Conservation (phyloP, 306 rosid genomes). For the Mimosa pudica region DNA sequence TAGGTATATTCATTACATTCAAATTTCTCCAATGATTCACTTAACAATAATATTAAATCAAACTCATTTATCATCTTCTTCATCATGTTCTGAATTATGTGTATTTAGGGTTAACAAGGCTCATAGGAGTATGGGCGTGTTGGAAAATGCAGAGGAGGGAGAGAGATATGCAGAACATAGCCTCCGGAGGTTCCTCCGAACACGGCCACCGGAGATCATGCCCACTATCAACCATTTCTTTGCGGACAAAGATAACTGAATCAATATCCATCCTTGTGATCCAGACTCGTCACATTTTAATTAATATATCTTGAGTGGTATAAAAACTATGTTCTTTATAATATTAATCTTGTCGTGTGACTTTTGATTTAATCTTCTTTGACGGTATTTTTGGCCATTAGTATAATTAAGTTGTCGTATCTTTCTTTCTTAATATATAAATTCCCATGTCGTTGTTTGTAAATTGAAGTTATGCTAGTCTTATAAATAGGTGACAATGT, state of each 20-base stretch:
- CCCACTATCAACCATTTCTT: slow-evolving; percentile 77
- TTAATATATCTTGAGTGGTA: neutral
- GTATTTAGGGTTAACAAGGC: slow-evolving; percentile 62
- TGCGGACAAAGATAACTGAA: slow-evolving; percentile 51
- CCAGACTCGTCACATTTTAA: neutral
- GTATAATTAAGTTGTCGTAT: neutral
- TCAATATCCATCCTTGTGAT: neutral
- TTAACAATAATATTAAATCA: neutral
- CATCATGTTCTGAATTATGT: slow-evolving; percentile 1
- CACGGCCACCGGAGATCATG: slow-evolving; percentile 79
- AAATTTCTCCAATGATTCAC: neutral
- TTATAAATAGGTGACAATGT: neutral
- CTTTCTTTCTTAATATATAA: no score
- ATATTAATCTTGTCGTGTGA: neutral
- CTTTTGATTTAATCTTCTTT: neutral
- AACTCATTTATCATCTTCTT: neutral
- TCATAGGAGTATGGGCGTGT: slow-evolving; percentile 59
- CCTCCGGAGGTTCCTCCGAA: slow-evolving; percentile 77
- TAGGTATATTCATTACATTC: slow-evolving; percentile 49
- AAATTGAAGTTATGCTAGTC: neutral
- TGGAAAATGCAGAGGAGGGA: slow-evolving; percentile 80
- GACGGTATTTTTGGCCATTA: neutral
- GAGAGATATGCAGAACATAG: slow-evolving; percentile 72
- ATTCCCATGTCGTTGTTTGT: neutral
- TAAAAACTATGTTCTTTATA: neutral